Conservation (phyloP, 345 rosid species). For the Citrus sp. region DNA sequence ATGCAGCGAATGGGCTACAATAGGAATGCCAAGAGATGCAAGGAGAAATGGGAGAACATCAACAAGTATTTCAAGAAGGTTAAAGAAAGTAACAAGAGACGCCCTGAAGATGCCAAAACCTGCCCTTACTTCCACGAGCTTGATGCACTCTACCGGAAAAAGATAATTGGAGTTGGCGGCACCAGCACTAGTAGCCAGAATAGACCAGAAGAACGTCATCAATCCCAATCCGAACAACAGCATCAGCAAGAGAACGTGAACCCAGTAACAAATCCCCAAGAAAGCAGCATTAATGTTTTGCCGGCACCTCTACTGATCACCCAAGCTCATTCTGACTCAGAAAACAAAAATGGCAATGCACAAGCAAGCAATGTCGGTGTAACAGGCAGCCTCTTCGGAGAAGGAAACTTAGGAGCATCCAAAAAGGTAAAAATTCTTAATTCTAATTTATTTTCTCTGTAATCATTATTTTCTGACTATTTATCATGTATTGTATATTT, state of each 20-base stretch:
- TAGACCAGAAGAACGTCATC: constrained; percentile 13
- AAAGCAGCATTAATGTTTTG: neutral
- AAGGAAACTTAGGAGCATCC: constrained; percentile 33
- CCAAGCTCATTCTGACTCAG: constrained; percentile 13
- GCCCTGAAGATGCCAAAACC: constrained; percentile 86
- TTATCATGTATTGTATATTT: neutral
- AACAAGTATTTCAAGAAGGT: constrained; percentile 91
- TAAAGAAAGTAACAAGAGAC: constrained; percentile 74
- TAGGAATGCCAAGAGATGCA: constrained; percentile 71
- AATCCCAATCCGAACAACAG: constrained; percentile 3
- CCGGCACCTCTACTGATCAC: constrained; percentile 5
- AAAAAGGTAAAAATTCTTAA: constrained; percentile 37
- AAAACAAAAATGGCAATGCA: constrained; percentile 14
- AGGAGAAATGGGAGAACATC: constrained; percentile 93
- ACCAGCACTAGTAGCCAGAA: constrained; percentile 15
- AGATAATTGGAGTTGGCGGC: constrained; percentile 32
- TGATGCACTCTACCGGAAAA: constrained; percentile 64
- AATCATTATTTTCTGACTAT: neutral
- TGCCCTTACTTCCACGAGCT: constrained; percentile 88
- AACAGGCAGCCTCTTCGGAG: constrained; percentile 24
- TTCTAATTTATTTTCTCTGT: neutral
- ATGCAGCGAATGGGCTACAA: constrained; percentile 68
- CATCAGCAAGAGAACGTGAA: constrained; percentile 14
- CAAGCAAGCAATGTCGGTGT: constrained; percentile 19
- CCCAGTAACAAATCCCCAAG: constrained; percentile 27